Conservation (phyloP, 116 monocot species). For the Phalaenopsis hybrid region DNA sequence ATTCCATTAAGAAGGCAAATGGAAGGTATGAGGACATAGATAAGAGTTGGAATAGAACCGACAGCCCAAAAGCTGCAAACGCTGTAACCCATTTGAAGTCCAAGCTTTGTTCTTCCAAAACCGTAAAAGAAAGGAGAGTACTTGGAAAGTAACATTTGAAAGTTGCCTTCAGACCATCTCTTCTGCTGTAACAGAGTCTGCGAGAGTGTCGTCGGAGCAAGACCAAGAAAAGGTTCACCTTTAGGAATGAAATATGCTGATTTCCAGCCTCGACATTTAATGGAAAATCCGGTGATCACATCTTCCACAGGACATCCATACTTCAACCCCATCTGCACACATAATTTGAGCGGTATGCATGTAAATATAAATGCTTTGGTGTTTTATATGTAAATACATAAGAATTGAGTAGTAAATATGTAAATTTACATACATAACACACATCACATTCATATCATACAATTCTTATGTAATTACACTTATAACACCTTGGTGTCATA, state of each 20-base stretch:
- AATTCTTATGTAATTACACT: too few relatives aligned
- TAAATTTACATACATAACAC: too few relatives aligned
- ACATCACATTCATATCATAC: too few relatives aligned
- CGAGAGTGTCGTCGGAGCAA: conserved; percentile 40
- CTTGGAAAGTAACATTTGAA: conserved; percentile 54
- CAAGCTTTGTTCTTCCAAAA: conserved; percentile 33
- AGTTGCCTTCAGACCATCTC: conserved; percentile 56
- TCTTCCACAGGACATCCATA: conserved; percentile 63
- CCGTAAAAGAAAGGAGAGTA: conserved; percentile 39
- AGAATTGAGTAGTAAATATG: too few relatives aligned
- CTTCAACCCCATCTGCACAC: conserved; percentile 46
- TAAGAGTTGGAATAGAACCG: conserved; percentile 40
- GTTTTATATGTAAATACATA: too few relatives aligned
- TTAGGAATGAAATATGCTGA: conserved; percentile 39
- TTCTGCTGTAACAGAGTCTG: conserved; percentile 55
- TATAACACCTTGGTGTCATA: too few relatives aligned
- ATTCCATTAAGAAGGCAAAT: conserved; percentile 34
- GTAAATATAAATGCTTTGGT: too few relatives aligned
- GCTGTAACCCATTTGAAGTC: conserved; percentile 46
- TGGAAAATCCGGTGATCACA: conserved; percentile 42
- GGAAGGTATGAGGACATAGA: conserved; percentile 41
- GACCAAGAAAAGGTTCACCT: conserved; percentile 37
- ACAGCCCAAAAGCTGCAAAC: conserved; percentile 38
- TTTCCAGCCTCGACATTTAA: conserved; percentile 62
- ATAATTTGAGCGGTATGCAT: too few relatives aligned